Base-by-base conservation (phyloP, 1,139 yeast species). In the Saccharomyces pastorianus region DNA sequence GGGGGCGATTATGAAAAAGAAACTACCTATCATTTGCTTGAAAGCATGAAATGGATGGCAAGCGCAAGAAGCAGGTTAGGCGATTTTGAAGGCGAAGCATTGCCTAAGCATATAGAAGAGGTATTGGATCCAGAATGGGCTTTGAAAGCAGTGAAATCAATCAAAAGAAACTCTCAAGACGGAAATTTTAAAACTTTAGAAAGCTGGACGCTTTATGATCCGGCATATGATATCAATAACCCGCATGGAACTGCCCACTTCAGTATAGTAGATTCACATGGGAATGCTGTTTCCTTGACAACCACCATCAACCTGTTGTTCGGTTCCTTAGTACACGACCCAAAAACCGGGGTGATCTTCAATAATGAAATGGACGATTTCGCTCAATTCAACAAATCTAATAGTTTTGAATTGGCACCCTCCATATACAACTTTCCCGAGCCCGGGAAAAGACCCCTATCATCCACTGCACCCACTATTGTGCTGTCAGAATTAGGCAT, bases 341-440 rank as follows among this genome's bases (percentile, higher is more conserved):
- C 85, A 1, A 67, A 58, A 0, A 91, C 98, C 0, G 98, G 98
- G 1, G 74, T 93, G 13, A 77, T 93, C 7, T 73, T 93, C 64
- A 93, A 93, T 72, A 84, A 89, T 61, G 90, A 93, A 69, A 91
- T 93, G 97, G 97, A 93, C 69, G 98, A 93, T 69, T 93, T 93
- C 65, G 85, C 96, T n/a, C 76, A 81, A 46, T 93, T 95, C 0
- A 73, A 76, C 23, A 71, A 76, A 6, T 75, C 80, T 41, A 93
- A 93, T 70, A 85, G 91, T 13, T 93, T 90, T 69, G 85, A 84
- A 31, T 77, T 91, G 52, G 78, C 82, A 5, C 96, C 98, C 0
- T 88, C 96, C 0, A 73, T 82, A 25, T 86, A 79, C 74, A 93
- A 93, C 69, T 87, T 80, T 65, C 80, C 90, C 31, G 76, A 76